phyloP scores from a whole-genome alignment of 768 basidiomycete genomes.

The Boletus tomentosulus region DNA sequence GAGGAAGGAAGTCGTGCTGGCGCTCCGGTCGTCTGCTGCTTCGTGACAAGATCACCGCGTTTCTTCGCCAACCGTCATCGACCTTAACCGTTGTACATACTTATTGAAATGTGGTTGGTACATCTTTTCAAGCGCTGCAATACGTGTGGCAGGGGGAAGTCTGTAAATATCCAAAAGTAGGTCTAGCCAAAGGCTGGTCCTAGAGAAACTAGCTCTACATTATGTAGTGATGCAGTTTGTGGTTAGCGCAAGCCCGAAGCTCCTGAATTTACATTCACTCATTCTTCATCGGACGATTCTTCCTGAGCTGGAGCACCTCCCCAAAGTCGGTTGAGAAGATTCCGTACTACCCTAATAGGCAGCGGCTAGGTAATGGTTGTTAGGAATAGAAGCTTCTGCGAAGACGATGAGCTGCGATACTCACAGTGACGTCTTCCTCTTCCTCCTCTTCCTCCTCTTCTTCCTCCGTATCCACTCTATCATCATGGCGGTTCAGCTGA shows the following conservation, averaged over 20 bases:
- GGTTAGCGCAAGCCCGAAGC: neutral
- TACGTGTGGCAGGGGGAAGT: neutral
- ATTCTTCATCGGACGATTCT: slow-evolving; percentile 21
- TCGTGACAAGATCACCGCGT: too few species aligned
- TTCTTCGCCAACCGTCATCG: too few species aligned
- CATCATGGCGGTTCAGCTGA: slow-evolving; percentile 23
- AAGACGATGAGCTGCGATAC: slow-evolving; percentile 8
- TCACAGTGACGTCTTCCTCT: slow-evolving; percentile 47
- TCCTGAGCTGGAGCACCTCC: slow-evolving; percentile 29
- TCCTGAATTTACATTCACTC: neutral
- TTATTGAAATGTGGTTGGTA: too few species aligned
- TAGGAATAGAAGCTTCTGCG: neutral
- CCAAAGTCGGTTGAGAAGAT: slow-evolving; percentile 59
- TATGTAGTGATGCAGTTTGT: neutral
- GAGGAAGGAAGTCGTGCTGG: slow-evolving; percentile 26
- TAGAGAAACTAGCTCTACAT: neutral
- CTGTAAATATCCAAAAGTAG: neutral
- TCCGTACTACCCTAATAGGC: slow-evolving; percentile 54
- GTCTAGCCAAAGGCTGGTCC: too few species aligned
- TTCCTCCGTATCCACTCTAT: slow-evolving; percentile 30
- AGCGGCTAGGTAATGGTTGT: slow-evolving; percentile 42
- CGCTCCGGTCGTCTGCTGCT: neutral
- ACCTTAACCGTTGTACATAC: too few species aligned
- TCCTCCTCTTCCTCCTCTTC: slow-evolving; percentile 42
- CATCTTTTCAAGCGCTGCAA: too few species aligned